A percentile compares a stretch with the other conserved stretches of the same genome.
phyloP scores from a whole-genome alignment of 768 basidiomycete genomes.

The Boletus rex-veris region DNA sequence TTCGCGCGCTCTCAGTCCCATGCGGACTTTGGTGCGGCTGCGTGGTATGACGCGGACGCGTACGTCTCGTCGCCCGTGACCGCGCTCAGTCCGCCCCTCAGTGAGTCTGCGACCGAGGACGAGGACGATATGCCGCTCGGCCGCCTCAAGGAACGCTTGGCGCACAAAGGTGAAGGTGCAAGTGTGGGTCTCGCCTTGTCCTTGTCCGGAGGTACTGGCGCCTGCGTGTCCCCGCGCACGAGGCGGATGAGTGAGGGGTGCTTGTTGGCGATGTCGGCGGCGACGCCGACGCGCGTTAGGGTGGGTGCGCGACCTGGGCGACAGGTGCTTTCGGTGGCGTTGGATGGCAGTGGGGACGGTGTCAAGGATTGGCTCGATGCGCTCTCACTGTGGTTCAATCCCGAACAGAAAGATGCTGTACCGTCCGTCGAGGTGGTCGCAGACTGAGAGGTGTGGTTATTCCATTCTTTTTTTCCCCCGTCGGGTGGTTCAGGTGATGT shows the following conservation, averaged over 20 bases:
- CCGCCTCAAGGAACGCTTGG: constrained; percentile 10
- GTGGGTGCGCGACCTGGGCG: not conserved
- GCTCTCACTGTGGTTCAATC: constrained; percentile 12
- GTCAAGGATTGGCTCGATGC: constrained; percentile 19
- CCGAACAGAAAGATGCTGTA: not conserved
- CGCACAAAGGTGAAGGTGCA: not conserved
- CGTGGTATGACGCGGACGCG: constrained; percentile 17
- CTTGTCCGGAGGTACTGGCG: not conserved
- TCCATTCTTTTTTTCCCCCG: not conserved
- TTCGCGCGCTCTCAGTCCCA: constrained; percentile 10
- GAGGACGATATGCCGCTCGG: constrained; percentile 19
- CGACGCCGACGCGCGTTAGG: constrained; percentile 18
- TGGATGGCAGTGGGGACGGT: constrained; percentile 1
- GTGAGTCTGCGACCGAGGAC: constrained; percentile 1
- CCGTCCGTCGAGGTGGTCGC: not conserved
- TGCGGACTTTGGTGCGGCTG: not conserved
- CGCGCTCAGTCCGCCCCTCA: constrained; percentile 18
- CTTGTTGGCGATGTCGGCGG: constrained; percentile 10
- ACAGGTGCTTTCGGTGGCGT: constrained; percentile 3
- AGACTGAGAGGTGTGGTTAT: not conserved
- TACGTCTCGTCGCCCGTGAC: constrained; percentile 11
- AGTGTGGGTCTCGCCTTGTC: not conserved
- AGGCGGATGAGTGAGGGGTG: constrained; percentile 22
- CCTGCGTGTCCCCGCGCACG: not conserved
- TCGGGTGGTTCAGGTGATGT: not conserved